Base-by-base conservation (phyloP, 1,284 basidiomycete genomes). In the Trametes pubescens region DNA sequence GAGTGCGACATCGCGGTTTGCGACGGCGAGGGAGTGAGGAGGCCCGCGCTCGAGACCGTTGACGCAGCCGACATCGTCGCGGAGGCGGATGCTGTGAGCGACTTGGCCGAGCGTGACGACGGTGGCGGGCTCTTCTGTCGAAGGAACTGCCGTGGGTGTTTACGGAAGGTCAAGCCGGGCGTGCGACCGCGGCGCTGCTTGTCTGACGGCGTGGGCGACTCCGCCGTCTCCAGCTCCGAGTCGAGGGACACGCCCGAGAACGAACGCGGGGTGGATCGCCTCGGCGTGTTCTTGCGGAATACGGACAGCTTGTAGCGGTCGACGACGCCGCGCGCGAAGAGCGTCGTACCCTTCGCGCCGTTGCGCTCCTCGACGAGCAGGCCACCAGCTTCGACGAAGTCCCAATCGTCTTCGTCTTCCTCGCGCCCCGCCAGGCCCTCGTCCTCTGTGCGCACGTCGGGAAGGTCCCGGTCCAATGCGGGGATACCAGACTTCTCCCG, bases 321-420 rank as follows among this genome's bases (percentile, higher is more conserved):
- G 58, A 94, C 91, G 46, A 93, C 91, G 16, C 93, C 92, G 35
- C 92, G 87, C 43, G 93, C 91, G 73, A 94, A 94, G 52, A 94
- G 79, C 73, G 89, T 94, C 37, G 86, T 86, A 7, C 86, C 90
- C 72, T 88, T 88, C 40, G 86, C 79, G 11, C 92, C 92, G 69
- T 94, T 94, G 61, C 86, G 82, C 65, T 94, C 92, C 73, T 93
- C 91, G 21, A 86, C 87, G 69, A 90, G 90, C 57, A 57, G 8
- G 16, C 79, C 87, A 63, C 74, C 75, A 1, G 86, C 85, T 70
- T 94, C 93, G 62, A 95, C 84, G 65, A 95, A 87, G 82, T 94
- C 93, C 93, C 93, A 95, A 65, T 94, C 93, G 56, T 92, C 91
- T 51, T 89, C 88, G 57, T 89, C 88, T 29, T 89, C 88, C 26